A percentile compares a stretch with the other conserved stretches of the same genome.
Conservation (phyloP, 139 green algal genomes). For the Chlorella vulgaris region DNA sequence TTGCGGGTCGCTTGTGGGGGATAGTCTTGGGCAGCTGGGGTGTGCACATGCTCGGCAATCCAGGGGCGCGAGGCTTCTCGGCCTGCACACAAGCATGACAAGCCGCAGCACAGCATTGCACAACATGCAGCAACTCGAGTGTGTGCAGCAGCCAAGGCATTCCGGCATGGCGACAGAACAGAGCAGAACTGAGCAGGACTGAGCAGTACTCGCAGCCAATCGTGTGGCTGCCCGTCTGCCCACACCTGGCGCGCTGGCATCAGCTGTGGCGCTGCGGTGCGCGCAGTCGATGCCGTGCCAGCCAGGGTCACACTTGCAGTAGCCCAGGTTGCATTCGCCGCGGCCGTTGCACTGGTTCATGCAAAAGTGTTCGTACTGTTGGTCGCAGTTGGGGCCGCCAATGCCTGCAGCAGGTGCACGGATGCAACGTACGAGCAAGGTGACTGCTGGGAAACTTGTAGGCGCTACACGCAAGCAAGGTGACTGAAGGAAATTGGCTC, state of each 20-base stretch:
- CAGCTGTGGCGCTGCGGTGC: conserved; percentile 25
- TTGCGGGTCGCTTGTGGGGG: conserved; percentile 26
- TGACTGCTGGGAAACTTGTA: too few relatives aligned
- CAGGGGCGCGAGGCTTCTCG: conserved; percentile 32
- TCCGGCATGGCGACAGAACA: not conserved
- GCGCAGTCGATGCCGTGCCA: conserved; percentile 63
- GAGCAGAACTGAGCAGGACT: not conserved
- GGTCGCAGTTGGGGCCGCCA: not conserved
- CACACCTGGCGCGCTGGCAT: not conserved
- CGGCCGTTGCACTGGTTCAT: conserved; percentile 60
- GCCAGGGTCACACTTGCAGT: conserved; percentile 42
- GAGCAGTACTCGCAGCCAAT: not conserved
- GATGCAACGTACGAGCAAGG: not conserved
- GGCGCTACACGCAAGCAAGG: too few relatives aligned
- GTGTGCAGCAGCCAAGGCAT: not conserved
- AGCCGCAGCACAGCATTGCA: not conserved
- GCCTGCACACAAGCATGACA: not conserved
- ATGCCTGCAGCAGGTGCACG: not conserved
- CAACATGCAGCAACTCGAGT: not conserved
- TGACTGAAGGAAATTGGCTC: too few relatives aligned
- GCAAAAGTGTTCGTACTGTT: conserved; percentile 43
- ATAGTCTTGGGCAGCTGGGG: conserved; percentile 3
- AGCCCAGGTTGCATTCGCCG: conserved; percentile 59
- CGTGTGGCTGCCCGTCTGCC: too few relatives aligned
- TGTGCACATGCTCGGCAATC: conserved; percentile 23